A percentile compares a stretch with the other conserved stretches of the same genome.
phyloP scores from a whole-genome alignment of 352 stramenopile species.

The Globisporangium viniferum region DNA sequence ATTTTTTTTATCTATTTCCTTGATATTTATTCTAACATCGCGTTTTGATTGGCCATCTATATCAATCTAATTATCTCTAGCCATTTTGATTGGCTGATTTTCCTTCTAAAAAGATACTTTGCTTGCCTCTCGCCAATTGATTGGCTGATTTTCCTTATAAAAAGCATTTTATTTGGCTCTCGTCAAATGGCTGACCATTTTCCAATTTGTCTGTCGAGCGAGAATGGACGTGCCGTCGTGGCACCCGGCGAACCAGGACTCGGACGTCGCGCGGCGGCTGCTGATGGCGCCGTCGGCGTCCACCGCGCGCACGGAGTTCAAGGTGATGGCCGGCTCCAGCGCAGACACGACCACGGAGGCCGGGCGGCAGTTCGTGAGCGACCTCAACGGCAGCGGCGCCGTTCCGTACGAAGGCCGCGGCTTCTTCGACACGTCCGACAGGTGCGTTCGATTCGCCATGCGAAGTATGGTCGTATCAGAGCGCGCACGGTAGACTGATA shows the following conservation, averaged over 20 bases:
- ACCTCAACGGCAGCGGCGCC: slow-evolving; percentile 35
- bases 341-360: slow-evolving; percentile 64
- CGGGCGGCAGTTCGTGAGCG: slow-evolving; percentile 52
- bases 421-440: slow-evolving; percentile 72
- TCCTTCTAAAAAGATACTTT: too few species aligned
- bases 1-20: too few species aligned
- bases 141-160: too few species aligned
- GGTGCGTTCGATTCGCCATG: slow-evolving; percentile 14
- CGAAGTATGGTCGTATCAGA: too few species aligned
- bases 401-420: slow-evolving; percentile 36
- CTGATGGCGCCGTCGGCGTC: slow-evolving; percentile 17
- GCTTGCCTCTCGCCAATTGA: too few species aligned
- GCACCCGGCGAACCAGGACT: slow-evolving; percentile 68
- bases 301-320: slow-evolving; percentile 59
- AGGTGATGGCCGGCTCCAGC: slow-evolving; percentile 55
- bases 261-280: slow-evolving; percentile 30
- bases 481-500: too few species aligned
- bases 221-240: slow-evolving; percentile 71
- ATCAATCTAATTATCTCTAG: too few species aligned
- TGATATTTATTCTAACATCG: too few species aligned
- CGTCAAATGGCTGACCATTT: background rate
- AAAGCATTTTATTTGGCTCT: too few species aligned
- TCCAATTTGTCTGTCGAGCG: background rate
- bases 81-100: too few species aligned
- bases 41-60: too few species aligned